Evolutionary conservation across 768 basidiomycete species (phyloP), one percentile per base, ranked within the genome.

Genomic region (Rhizopogon rudus): DNA sequence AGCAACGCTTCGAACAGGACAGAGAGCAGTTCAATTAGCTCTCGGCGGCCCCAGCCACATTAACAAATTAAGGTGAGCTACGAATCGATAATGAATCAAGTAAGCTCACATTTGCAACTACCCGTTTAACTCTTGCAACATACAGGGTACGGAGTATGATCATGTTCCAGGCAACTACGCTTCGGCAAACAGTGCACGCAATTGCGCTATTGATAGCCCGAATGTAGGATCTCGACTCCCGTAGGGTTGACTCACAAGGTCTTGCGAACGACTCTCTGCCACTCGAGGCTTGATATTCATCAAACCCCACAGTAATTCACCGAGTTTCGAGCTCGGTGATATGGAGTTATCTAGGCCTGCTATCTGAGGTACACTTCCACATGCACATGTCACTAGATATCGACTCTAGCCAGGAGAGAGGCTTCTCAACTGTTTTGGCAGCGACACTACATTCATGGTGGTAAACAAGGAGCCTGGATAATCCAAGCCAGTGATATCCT

Each of bases 401-500:
- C 7, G 40, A 8, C 7, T 6, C 45, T 8, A 45, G 12, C 45
- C 45, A 46, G 31, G 31, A 46, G 17, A 46, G 45, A 33, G 17
- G 14, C 6, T 48, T 12, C 29, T 44, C 41, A 3, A 55, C 20
- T 28, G 16, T 8, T 56, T 44, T 17, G 1, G 57, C 57, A 12
- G 16, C 29, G 1, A 33, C 67, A 6, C 73, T 74, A 57, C 77
- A 77, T 33, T 64, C 54, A 39, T 66, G 63, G 59, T 77, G 75
- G 58, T 78, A 79, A 35, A 72, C 66, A 44, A 75, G 71, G 37
- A 79, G 66, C 28, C 71, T 73, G 63, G 68, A 53, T 74, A 71
- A 35, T 69, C 70, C 10, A 71, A 74, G 5, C 70, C 77, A 1
- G 72, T 69, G 54, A 80, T 74, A 41, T 69, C 66, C 53, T 71